Percentiles rank a stretch among this genome's conserved stretches.
phyloP scores from a whole-genome alignment of 2,329 filamentous ascomycete genomes.

The Aspergillus intermedius region DNA sequence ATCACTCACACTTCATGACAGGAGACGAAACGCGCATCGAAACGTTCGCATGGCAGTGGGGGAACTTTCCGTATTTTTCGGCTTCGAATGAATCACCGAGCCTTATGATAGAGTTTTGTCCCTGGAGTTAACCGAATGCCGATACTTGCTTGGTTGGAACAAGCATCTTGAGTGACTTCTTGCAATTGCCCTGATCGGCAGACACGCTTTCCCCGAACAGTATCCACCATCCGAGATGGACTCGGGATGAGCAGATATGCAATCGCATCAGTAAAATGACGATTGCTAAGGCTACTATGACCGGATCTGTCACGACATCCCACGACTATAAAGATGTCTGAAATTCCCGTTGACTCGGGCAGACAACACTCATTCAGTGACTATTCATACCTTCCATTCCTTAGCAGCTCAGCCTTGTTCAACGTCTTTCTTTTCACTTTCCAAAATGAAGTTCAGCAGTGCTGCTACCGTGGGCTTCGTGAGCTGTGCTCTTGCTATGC shows the following conservation, averaged over 20 bases:
- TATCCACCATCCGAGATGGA: neutral
- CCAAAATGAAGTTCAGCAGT: slow-evolving; percentile 1
- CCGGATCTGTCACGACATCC: neutral
- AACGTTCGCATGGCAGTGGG: neutral
- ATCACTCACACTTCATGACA: no score
- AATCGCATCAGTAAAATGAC: neutral
- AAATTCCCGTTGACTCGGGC: neutral
- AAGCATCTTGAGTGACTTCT: neutral
- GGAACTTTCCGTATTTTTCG: no score
- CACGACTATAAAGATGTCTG: neutral
- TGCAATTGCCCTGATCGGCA: neutral
- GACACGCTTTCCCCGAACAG: neutral
- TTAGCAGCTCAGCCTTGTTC: neutral
- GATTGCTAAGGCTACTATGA: neutral
- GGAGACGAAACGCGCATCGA: no score
- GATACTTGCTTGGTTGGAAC: neutral
- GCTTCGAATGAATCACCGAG: neutral
- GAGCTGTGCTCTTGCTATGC: slow-evolving; percentile 1
- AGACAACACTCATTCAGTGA: neutral
- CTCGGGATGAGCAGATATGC: neutral
- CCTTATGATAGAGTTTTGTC: neutral
- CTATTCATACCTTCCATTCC: neutral
- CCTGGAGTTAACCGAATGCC: neutral
- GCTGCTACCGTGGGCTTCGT: neutral
- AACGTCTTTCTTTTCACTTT: neutral